Evolutionary conservation across 2,329 filamentous ascomycete species (phyloP).

Genomic region (Polytolypa hystricis): DNA sequence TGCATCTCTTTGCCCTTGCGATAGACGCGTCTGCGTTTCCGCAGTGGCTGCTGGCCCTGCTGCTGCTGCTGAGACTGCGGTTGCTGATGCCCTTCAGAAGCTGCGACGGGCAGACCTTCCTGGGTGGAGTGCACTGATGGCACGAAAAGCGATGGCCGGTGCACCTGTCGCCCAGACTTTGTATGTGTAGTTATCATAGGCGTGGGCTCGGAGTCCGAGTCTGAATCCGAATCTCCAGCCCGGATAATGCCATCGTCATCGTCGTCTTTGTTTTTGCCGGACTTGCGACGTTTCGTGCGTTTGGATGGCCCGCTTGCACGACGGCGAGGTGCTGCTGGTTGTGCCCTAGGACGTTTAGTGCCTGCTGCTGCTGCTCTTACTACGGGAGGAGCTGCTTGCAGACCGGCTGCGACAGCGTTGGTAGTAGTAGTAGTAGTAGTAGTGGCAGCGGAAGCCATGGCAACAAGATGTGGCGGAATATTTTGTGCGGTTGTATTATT

Average conservation of each 20-base stretch:
- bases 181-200: constrained; percentile 54
- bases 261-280: constrained; percentile 13
- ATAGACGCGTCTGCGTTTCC: constrained; percentile 47
- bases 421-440: no score
- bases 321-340: constrained; percentile 1
- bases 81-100: constrained; percentile 9
- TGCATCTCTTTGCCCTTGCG: constrained; percentile 33
- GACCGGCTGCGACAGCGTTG: no score
- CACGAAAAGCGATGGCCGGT: constrained; percentile 52
- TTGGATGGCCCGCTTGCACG: constrained; percentile 5
- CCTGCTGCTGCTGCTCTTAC: no score
- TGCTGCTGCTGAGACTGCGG: no score
- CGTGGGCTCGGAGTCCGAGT: constrained; percentile 35
- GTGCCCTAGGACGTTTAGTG: background rate
- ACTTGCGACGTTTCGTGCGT: constrained; percentile 8
- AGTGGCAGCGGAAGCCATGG: no score
- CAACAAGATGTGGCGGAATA: no score
- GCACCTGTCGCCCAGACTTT: constrained; percentile 63
- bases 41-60: constrained; percentile 36
- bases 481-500: no score
- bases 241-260: constrained; percentile 24
- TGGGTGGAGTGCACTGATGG: constrained; percentile 17
- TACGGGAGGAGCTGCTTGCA: no score
- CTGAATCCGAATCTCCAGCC: constrained; percentile 27
- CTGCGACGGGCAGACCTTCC: constrained; percentile 12